Conservation (phyloP, 768 basidiomycete species). For the Trametes meyenii region DNA sequence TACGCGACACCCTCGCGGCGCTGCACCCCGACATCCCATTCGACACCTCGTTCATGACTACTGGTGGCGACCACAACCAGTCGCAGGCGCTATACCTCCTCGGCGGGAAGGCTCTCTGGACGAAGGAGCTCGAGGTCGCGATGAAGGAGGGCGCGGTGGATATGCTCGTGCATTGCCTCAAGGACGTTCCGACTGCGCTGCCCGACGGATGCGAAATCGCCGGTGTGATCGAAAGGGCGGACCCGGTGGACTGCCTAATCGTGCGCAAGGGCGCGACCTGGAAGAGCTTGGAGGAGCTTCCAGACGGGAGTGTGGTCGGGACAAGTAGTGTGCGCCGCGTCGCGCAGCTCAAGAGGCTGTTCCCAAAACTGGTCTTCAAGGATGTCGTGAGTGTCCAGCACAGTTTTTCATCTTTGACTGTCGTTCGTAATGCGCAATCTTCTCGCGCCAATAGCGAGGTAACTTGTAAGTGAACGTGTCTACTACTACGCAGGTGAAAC, state of each 20-base stretch:
- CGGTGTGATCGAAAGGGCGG: conserved; percentile 84
- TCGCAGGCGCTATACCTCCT: conserved; percentile 82
- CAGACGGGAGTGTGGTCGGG: conserved; percentile 88
- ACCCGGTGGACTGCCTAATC: conserved; percentile 87
- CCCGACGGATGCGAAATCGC: conserved; percentile 85
- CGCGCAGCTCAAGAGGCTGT: conserved; percentile 83
- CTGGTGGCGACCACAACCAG: conserved; percentile 87
- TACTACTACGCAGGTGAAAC: conserved; percentile 4
- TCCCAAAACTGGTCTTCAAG: conserved; percentile 75
- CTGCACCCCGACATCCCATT: conserved; percentile 55
- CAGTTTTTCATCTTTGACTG: neutral
- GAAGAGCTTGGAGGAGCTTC: conserved; percentile 79
- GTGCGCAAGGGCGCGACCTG: conserved; percentile 74
- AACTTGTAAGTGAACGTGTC: conserved; percentile 67
- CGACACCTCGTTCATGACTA: conserved; percentile 65
- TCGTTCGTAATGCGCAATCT: neutral
- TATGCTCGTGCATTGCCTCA: conserved; percentile 90
- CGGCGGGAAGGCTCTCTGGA: conserved; percentile 95
- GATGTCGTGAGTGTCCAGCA: conserved; percentile 75
- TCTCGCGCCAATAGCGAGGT: conserved; percentile 57
- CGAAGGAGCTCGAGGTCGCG: conserved; percentile 91
- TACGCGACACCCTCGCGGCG: conserved; percentile 62
- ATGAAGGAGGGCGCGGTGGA: conserved; percentile 76
- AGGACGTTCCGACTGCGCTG: conserved; percentile 90
- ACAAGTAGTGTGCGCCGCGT: conserved; percentile 93